Evolutionary conservation across 1,139 yeast genomes (phyloP), one percentile per base, ranked within the genome.

Genomic region (Yamadazyma atlantica): DNA sequence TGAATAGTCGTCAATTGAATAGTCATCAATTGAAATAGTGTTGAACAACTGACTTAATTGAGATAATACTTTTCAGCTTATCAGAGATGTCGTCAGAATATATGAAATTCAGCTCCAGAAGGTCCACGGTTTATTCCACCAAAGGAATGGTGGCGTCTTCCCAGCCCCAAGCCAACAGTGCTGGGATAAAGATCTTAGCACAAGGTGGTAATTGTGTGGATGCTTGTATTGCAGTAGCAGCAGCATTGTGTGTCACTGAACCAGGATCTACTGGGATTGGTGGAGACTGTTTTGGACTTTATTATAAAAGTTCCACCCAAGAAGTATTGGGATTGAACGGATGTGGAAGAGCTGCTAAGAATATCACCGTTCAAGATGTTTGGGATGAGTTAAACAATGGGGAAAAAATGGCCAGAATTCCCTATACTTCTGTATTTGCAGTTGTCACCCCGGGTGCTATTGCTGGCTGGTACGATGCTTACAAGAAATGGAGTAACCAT

Each of bases 191-290:
- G 51, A 75, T 86, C 29, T 67, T 86, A 15, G 78, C 75, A 17
- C 64, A 66, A 42, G 95, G 95, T 3, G 95, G 95, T 1, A 86
- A 86, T 55, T 84, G 90, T 39, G 86, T 86, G 9, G 82, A 79
- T 54, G 95, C 95, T 2, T 83, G 87, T 8, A 84, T 86, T 24
- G 95, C 92, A 0, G 79, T 82, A 22, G 79, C 89, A 5, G 92
- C 95, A 4, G 86, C 82, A 5, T 65, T 86, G 31, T 75, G 84
- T 44, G 77, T 85, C 10, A 64, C 82, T 3, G 95, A 86, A 53
- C 94, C 95, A 0, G 74, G 77, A 23, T 81, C 87, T 44, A 85
- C 92, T 1, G 94, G 94, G 11, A 73, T 85, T 39, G 95, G 95
- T 3, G 95, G 95, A 23, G 95, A 86, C 55, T 82, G 86, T 43